Evolutionary conservation across 768 basidiomycete species (phyloP).

Genomic region (Macrocybe gigantea): DNA sequence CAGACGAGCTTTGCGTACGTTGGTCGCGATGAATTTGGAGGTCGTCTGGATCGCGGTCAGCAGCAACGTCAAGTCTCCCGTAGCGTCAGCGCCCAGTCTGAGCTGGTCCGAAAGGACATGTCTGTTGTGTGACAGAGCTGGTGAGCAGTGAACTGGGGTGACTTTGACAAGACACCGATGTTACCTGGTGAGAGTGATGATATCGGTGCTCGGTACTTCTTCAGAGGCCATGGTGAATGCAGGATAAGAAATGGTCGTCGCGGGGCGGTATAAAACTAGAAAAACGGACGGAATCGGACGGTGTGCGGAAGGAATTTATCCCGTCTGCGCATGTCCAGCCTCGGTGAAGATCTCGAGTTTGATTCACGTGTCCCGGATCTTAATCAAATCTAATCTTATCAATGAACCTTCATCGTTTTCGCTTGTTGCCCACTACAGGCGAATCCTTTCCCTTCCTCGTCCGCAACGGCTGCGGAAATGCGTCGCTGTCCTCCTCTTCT

Average conservation of each 20-base stretch:
- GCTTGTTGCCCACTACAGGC: slow-evolving; percentile 47
- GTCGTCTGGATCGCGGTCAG: slow-evolving; percentile 95
- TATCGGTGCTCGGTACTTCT: slow-evolving; percentile 74
- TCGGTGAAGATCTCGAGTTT: no score
- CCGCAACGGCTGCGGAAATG: slow-evolving; percentile 69
- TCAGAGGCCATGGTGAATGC: slow-evolving; percentile 39
- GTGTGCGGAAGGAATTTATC: slow-evolving; percentile 7
- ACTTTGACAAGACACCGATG: slow-evolving; percentile 12
- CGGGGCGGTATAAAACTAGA: background rate
- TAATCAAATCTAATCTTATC: slow-evolving; percentile 9
- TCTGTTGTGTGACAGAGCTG: slow-evolving; percentile 26
- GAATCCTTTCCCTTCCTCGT: slow-evolving; percentile 58
- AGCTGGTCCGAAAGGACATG: slow-evolving; percentile 88
- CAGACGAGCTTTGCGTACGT: slow-evolving; percentile 92
- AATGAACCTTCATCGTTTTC: slow-evolving; percentile 48
- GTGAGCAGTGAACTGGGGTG: slow-evolving; percentile 6
- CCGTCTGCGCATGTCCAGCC: slow-evolving; percentile 3
- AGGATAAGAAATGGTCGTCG: slow-evolving; percentile 4
- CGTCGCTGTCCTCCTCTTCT: slow-evolving; percentile 69
- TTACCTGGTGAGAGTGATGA: slow-evolving; percentile 91
- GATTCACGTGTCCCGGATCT: slow-evolving; percentile 28
- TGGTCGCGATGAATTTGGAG: slow-evolving; percentile 96
- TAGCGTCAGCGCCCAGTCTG: slow-evolving; percentile 74
- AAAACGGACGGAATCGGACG: slow-evolving; percentile 17
- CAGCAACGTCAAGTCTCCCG: slow-evolving; percentile 91